These are phyloP conservation scores for Fusarium verrucosum DNA, from an alignment of 2,329 filamentous ascomycete genomes.

Conservation along the genomic window DNA sequence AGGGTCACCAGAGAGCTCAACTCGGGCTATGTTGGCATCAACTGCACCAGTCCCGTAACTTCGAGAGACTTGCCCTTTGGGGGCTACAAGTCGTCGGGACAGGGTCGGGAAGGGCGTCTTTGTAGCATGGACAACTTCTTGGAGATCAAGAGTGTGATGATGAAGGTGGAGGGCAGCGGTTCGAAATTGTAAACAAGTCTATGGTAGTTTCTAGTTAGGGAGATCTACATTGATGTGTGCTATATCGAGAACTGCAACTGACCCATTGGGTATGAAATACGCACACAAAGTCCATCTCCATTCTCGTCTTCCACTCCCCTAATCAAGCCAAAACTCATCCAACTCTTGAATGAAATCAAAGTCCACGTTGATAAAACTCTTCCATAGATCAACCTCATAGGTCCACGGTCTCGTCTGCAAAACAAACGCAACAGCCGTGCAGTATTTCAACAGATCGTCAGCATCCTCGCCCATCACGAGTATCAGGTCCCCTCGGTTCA, in stretches of 20 bases:
- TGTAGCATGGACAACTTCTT: conserved; percentile 36
- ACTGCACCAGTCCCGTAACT: conserved; percentile 47
- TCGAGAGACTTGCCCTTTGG: conserved; percentile 30
- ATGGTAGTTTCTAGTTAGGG: no score
- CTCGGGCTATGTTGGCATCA: conserved; percentile 69
- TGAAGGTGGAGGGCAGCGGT: conserved; percentile 18
- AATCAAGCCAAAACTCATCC: conserved; percentile 38
- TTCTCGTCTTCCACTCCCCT: background rate
- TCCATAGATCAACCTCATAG: conserved; percentile 43
- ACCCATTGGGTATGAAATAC: no score
- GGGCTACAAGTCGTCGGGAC: conserved; percentile 24
- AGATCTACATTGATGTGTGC: no score
- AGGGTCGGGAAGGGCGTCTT: conserved; percentile 24
- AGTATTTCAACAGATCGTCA: conserved; percentile 37
- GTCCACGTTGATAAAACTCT: conserved; percentile 46
- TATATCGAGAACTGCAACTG: no score
- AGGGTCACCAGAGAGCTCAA: conserved; percentile 62
- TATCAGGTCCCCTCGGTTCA: conserved; percentile 40
- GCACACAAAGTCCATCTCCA: no score
- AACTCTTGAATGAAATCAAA: conserved; percentile 33
- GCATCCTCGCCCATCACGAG: conserved; percentile 41
- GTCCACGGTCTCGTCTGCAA: conserved; percentile 46
- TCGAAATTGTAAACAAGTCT: conserved; percentile 3
- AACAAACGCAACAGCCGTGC: conserved; percentile 41
- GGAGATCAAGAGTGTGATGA: conserved; percentile 37